Evolutionary conservation across 495 filamentous ascomycete genomes (phyloP), one percentile per base, ranked within the genome.

Genomic region (Penicillium parvum): DNA sequence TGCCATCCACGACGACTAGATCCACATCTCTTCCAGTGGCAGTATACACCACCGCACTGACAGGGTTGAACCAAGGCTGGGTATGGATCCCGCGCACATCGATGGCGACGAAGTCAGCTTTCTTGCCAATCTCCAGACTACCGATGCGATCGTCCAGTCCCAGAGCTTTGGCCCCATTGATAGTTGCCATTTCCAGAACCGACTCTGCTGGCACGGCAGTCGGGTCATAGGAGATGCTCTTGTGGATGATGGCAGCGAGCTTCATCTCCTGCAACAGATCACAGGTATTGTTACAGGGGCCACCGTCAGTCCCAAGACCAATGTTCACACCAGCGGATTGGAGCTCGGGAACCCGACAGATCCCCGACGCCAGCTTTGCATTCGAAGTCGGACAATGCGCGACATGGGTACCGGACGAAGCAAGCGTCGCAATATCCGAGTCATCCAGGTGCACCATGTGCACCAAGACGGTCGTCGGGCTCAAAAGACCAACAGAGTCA

Each of bases 191-290:
- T 50, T 75, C 73, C 29, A 77, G 47, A n/a, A 70, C 72, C 5
- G 60, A 52, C 35, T 75, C 70, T 1, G 72, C 72, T 0, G 73
- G 64, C 0, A 77, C 58, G 2, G 64, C 53, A 0, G 70, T 72
- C 7, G 73, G 69, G 28, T 77, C 64, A 28, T 68, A 61, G 4
- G 57, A 61, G 7, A 63, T 57, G 11, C 71, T 66, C 44, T 75
- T 75, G 52, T 77, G 73, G 22, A 77, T 65, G 11, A 77, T 75
- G 4, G 57, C 69, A 1, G 72, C 70, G 0, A 76, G 60, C 26
- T 73, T 71, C 68, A 74, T 74, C 49, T 76, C 73, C 44, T 74
- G 72, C 19, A 76, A 42, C 11, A 76, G 47, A 44, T 77, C 73
- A 28, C 65, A 70, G 21, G 64, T 66, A 47, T 77, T 77, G 34